Conservation (phyloP, 768 basidiomycete species). For the Phlebiopsis gigantea region DNA sequence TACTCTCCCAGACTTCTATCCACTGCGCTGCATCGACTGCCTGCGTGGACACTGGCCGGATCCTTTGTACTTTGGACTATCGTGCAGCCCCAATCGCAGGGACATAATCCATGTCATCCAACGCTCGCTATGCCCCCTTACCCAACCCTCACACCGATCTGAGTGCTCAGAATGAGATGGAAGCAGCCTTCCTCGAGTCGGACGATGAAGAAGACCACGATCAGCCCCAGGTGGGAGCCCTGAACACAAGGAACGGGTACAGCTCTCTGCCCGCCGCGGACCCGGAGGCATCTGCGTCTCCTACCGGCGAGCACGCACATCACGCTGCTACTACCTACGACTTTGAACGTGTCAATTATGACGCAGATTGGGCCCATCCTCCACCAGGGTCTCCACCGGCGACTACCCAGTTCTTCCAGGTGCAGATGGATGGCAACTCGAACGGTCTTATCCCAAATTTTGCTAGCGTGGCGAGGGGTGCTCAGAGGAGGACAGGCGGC, state of each 20-base stretch:
- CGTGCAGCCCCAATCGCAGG: not conserved
- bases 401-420: slow-evolving; percentile 27
- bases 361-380: slow-evolving; percentile 33
- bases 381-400: slow-evolving; percentile 80
- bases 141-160: slow-evolving; percentile 41
- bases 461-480: not conserved
- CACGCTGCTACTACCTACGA: slow-evolving; percentile 47
- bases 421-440: slow-evolving; percentile 48
- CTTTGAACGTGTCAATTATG: slow-evolving; percentile 67
- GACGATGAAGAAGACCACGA: slow-evolving; percentile 54
- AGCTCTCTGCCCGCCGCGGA: slow-evolving; percentile 16
- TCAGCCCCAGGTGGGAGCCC: slow-evolving; percentile 29
- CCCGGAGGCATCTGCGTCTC: slow-evolving; percentile 12
- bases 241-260: slow-evolving; percentile 26
- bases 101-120: slow-evolving; percentile 32
- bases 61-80: not conserved
- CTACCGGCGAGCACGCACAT: slow-evolving; percentile 3
- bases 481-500: slow-evolving; percentile 2
- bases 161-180: slow-evolving; percentile 56
- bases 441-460: slow-evolving; percentile 49
- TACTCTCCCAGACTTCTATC: not conserved
- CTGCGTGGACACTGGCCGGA: not conserved
- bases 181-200: slow-evolving; percentile 61
- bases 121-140: slow-evolving; percentile 45
- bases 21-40: not conserved